phyloP scores from a whole-genome alignment of 306 rosid species.

The Ormosia emarginata region DNA sequence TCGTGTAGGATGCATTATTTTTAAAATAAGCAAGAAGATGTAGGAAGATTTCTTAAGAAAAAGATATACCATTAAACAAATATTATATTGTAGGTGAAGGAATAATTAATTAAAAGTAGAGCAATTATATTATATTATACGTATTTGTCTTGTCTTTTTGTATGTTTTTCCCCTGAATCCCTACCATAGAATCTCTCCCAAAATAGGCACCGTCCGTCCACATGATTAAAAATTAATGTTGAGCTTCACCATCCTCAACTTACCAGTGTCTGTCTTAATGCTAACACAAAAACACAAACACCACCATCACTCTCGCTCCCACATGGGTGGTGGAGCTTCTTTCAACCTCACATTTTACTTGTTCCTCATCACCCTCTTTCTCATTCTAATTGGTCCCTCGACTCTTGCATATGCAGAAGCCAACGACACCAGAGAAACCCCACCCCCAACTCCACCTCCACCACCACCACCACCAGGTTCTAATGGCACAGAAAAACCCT shows the following conservation, averaged over 20 bases:
- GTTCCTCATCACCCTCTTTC: background rate
- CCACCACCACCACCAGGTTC: background rate
- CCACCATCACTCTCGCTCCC: constrained; percentile 12
- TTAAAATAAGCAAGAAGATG: too few relatives aligned
- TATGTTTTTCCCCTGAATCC: constrained; percentile 18
- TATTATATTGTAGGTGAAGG: background rate
- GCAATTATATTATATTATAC: background rate
- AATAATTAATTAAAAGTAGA: background rate
- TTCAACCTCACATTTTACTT: background rate
- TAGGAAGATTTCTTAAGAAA: too few relatives aligned
- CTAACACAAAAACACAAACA: constrained; percentile 5
- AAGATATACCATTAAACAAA: background rate
- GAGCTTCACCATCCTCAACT: background rate
- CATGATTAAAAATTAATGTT: constrained; percentile 23
- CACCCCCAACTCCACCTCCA: background rate
- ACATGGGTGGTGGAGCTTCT: constrained; percentile 31
- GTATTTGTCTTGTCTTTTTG: constrained; percentile 27
- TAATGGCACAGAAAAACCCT: background rate
- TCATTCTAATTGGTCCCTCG: background rate
- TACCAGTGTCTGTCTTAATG: background rate
- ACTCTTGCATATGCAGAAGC: background rate
- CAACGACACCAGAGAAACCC: background rate
- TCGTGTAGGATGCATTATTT: too few relatives aligned
- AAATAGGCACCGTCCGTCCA: constrained; percentile 13
- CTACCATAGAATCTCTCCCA: constrained; percentile 38